Conservation (phyloP, 179 eudicot species). For the Patellifolia procumbens region DNA sequence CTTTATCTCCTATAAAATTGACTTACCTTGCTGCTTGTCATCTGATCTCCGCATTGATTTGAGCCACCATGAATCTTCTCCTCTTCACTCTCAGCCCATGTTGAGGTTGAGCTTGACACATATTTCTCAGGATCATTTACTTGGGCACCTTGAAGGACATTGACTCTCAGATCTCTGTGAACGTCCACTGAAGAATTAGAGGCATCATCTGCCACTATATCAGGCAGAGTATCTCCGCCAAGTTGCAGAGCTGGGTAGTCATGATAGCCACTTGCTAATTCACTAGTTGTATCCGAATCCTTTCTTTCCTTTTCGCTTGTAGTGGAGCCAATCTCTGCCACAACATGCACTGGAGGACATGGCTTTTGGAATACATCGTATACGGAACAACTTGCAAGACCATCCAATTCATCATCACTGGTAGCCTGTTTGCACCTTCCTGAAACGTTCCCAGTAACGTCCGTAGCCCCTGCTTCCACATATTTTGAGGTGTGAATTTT, state of each 20-base stretch:
- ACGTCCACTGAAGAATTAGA: conserved; percentile 32
- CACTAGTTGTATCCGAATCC: conserved; percentile 7
- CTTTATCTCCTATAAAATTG: background rate
- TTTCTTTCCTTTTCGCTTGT: conserved; percentile 24
- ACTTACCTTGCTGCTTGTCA: conserved; percentile 51
- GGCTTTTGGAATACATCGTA: conserved; percentile 40
- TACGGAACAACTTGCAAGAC: conserved; percentile 41
- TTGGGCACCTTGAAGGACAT: conserved; percentile 29
- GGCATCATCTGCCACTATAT: conserved; percentile 34
- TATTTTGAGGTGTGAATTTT: conserved; percentile 25
- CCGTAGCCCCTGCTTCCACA: conserved; percentile 27
- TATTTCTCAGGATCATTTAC: conserved; percentile 26
- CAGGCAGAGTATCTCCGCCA: conserved; percentile 36
- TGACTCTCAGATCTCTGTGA: conserved; percentile 28
- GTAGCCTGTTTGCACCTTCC: conserved; percentile 29
- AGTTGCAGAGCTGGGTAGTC: conserved; percentile 21
- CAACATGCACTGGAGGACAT: conserved; percentile 30
- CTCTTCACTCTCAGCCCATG: conserved; percentile 29
- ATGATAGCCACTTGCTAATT: conserved; percentile 22
- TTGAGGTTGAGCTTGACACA: conserved; percentile 30
- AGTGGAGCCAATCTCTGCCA: conserved; percentile 29
- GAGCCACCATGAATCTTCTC: conserved; percentile 22
- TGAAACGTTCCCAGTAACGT: conserved; percentile 29
- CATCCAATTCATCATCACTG: conserved; percentile 40
- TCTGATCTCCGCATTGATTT: conserved; percentile 39